A percentile compares a stretch with the other conserved stretches of the same genome.
Evolutionary conservation across 2,329 filamentous ascomycete genomes (phyloP).

Genomic region (Metarhizium album): DNA sequence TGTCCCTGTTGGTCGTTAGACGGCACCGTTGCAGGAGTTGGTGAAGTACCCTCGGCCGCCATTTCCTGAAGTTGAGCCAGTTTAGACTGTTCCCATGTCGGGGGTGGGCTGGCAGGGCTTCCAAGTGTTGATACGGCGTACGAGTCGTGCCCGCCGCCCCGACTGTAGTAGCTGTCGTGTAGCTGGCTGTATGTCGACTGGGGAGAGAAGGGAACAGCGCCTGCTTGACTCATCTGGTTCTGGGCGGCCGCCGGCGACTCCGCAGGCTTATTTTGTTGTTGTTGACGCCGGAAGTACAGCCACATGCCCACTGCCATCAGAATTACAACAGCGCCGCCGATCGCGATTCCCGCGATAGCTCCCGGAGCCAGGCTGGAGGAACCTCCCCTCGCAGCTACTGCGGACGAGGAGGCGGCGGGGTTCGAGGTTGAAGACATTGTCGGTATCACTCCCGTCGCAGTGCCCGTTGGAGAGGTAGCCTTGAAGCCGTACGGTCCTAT

Average conservation of each 20-base stretch:
- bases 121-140: constrained; percentile 5
- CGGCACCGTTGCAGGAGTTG: not conserved
- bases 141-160: constrained; percentile 4
- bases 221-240: not conserved
- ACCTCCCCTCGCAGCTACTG: not conserved
- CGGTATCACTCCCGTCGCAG: not conserved
- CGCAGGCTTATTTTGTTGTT: not conserved
- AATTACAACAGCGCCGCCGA: constrained; percentile 13
- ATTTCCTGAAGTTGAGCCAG: constrained; percentile 7
- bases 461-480: constrained; percentile 5
- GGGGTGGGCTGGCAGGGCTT: constrained; percentile 1
- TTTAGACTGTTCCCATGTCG: constrained; percentile 3
- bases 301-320: constrained; percentile 11
- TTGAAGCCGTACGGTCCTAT: constrained; percentile 12
- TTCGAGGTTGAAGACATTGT: not conserved
- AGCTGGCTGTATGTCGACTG: constrained; percentile 6
- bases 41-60: not conserved
- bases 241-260: not conserved
- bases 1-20: not conserved
- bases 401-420: not conserved
- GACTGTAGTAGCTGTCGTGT: constrained; percentile 4
- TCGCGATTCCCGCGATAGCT: constrained; percentile 17
- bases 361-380: constrained; percentile 6
- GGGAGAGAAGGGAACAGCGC: constrained; percentile 3
- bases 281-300: constrained; percentile 10